Evolutionary conservation across 768 basidiomycete species (phyloP).

Genomic region (Tulasnella sp.): DNA sequence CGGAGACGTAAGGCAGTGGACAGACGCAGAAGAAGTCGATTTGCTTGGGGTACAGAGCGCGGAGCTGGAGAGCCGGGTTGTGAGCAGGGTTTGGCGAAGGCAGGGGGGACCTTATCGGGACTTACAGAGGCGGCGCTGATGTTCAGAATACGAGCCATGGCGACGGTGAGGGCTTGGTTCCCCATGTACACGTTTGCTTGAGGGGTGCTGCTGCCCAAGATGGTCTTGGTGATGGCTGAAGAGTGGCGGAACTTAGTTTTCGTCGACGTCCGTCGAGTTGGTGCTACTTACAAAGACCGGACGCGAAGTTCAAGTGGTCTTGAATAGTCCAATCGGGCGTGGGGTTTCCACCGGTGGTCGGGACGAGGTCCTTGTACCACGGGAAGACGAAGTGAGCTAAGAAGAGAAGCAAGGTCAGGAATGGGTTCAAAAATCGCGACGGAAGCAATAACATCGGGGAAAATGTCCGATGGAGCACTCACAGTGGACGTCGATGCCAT

Average conservation of each 20-base stretch:
- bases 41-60: background rate
- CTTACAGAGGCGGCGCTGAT: background rate
- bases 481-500: conserved; percentile 3
- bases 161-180: background rate
- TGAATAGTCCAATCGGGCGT: background rate
- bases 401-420: background rate
- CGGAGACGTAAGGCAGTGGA: conserved; percentile 1
- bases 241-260: background rate
- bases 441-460: background rate
- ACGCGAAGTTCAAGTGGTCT: background rate
- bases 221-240: conserved; percentile 5
- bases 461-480: background rate
- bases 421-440: background rate
- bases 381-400: conserved; percentile 7
- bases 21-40: conserved; percentile 3
- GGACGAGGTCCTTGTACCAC: conserved; percentile 7
- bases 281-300: background rate
- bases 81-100: background rate
- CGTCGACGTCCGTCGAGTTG: background rate
- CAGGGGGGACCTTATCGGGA: background rate
- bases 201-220: background rate
- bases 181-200: conserved; percentile 3
- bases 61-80: background rate
- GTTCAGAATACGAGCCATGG: background rate
- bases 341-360: background rate